phyloP scores from a whole-genome alignment of 805 yeast species.

The Schizosaccharomyces pombe region DNA sequence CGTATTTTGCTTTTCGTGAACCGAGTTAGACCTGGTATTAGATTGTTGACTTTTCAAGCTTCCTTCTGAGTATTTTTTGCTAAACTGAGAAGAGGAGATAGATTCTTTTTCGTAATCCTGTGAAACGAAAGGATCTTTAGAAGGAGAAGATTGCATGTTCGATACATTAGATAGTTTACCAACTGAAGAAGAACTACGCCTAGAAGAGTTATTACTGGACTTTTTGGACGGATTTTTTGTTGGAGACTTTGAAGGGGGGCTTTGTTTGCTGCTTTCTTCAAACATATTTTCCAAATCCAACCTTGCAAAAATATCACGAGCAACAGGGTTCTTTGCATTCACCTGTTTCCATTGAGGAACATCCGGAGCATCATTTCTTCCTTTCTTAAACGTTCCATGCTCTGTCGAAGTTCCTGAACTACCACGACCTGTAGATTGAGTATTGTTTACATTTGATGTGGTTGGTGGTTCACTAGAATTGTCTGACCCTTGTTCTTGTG shows the following conservation, averaged over 20 bases:
- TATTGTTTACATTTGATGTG: not conserved
- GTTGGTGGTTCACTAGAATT: not conserved
- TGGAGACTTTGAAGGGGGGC: not conserved
- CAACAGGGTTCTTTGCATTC: not conserved
- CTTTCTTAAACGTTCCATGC: not conserved
- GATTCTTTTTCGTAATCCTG: no score
- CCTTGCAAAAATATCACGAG: not conserved
- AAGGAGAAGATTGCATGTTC: no score
- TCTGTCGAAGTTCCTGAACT: not conserved
- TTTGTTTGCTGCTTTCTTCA: not conserved
- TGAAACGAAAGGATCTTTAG: no score
- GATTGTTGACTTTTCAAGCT: no score
- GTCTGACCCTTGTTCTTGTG: not conserved
- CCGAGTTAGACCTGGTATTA: not conserved
- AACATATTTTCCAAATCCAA: not conserved
- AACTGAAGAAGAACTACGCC: no score
- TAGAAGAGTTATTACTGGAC: no score
- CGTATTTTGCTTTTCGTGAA: not conserved
- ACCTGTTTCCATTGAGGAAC: constrained; percentile 1
- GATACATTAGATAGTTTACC: no score
- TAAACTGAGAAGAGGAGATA: no score
- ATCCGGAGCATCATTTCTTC: not conserved
- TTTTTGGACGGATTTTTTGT: no score
- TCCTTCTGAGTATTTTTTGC: no score
- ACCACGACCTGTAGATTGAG: not conserved